These are phyloP conservation scores for Psilocybe cyanescens DNA, from an alignment of 768 basidiomycete species.

Conservation along the genomic window DNA sequence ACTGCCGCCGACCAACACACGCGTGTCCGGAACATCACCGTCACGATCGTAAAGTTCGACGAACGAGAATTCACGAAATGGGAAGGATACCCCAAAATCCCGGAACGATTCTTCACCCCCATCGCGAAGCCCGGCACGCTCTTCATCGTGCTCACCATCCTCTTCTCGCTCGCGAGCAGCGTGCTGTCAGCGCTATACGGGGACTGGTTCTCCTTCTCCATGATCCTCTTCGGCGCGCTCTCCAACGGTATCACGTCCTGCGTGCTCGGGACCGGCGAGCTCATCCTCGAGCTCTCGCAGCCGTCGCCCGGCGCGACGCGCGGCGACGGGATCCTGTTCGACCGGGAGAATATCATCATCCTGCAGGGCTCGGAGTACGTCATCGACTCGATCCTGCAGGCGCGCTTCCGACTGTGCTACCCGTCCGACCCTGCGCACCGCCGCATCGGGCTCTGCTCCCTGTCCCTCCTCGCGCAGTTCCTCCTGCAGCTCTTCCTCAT, in stretches of 20 bases:
- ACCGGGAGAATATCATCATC: slow-evolving; percentile 8
- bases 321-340: slow-evolving; percentile 13
- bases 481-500: slow-evolving; percentile 19
- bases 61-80: neutral
- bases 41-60: slow-evolving; percentile 1
- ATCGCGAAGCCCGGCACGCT: neutral
- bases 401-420: slow-evolving; percentile 9
- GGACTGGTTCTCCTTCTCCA: slow-evolving; percentile 16
- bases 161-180: slow-evolving; percentile 6
- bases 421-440: slow-evolving; percentile 8
- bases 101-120: neutral
- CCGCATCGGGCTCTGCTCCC: slow-evolving; percentile 14
- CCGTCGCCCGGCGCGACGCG: slow-evolving; percentile 8
- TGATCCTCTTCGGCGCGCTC: slow-evolving; percentile 13
- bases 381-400: slow-evolving; percentile 9
- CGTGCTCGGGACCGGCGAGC: slow-evolving; percentile 11
- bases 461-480: slow-evolving; percentile 14
- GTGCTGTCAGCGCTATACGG: slow-evolving; percentile 6
- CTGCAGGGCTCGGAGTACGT: slow-evolving; percentile 15
- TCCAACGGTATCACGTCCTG: slow-evolving; percentile 12
- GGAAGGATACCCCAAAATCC: neutral
- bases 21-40: neutral
- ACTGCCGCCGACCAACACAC: neutral
- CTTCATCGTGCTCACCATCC: neutral
- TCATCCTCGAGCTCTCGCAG: slow-evolving; percentile 5